Conservation (phyloP, 73 alveolate species). For the Paramecium sonneborni region DNA sequence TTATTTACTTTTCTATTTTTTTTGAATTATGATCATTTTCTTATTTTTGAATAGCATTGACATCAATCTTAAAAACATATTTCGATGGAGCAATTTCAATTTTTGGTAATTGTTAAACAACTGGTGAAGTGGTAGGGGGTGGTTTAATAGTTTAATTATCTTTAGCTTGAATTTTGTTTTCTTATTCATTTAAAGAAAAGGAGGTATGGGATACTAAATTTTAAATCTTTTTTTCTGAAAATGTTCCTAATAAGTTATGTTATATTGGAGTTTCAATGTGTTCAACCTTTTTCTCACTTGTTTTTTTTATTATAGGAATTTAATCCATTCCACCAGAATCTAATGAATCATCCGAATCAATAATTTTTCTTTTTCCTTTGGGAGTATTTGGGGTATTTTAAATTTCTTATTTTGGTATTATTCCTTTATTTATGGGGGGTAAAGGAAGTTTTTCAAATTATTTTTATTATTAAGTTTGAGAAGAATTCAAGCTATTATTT, state of each 20-base stretch:
- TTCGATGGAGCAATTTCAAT: background rate
- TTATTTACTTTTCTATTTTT: background rate
- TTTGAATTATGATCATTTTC: background rate
- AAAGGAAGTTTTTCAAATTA: background rate
- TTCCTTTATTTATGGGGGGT: background rate
- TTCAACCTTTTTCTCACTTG: background rate
- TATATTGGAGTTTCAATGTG: background rate
- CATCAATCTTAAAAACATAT: background rate
- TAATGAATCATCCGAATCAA: background rate
- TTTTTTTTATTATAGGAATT: background rate
- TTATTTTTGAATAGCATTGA: background rate
- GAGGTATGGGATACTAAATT: background rate
- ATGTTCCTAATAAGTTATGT: background rate
- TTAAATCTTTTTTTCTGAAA: background rate
- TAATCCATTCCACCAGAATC: background rate
- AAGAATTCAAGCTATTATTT: background rate
- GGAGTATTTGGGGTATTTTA: background rate
- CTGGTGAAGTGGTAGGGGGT: background rate
- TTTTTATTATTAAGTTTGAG: background rate
- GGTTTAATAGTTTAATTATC: background rate
- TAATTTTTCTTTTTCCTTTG: background rate
- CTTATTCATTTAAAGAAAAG: background rate
- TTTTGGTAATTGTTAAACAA: background rate
- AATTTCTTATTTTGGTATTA: background rate
- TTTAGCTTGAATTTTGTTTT: background rate